A percentile compares a stretch with the other conserved stretches of the same genome.
Evolutionary conservation across 1,284 basidiomycete genomes (phyloP).

Genomic region (Rhodotorula glutinis): DNA sequence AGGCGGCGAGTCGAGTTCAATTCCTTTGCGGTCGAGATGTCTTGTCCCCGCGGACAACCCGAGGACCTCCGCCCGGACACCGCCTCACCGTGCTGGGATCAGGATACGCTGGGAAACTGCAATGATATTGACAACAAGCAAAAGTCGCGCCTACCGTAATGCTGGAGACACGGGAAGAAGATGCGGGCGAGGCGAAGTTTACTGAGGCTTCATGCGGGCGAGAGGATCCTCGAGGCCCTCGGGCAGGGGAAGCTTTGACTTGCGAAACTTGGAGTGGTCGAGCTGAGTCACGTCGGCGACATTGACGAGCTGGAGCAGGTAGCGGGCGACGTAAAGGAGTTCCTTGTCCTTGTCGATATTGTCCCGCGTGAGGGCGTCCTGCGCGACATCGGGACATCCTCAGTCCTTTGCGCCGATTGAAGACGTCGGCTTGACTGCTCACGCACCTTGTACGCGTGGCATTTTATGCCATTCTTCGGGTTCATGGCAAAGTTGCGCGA

Average conservation of each 20-base stretch:
- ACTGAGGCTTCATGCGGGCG: background rate
- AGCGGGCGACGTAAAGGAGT: constrained; percentile 36
- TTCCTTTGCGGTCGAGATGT: too few species aligned
- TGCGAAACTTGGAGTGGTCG: constrained; percentile 32
- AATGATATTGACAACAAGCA: background rate
- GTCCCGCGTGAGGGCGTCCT: constrained; percentile 16
- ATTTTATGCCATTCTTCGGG: constrained; percentile 39
- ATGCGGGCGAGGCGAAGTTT: too few species aligned
- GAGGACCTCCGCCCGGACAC: too few species aligned
- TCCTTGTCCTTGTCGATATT: constrained; percentile 32
- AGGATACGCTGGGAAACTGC: too few species aligned
- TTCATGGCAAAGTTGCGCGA: constrained; percentile 31
- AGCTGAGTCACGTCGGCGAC: constrained; percentile 21
- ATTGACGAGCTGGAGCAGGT: constrained; percentile 28
- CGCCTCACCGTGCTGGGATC: too few species aligned
- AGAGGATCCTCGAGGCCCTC: constrained; percentile 19
- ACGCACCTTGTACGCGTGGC: constrained; percentile 35
- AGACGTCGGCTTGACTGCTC: background rate
- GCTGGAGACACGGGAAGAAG: too few species aligned
- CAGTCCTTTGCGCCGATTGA: background rate
- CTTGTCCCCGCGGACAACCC: too few species aligned
- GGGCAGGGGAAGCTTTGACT: constrained; percentile 24
- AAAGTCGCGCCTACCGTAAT: background rate
- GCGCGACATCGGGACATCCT: background rate
- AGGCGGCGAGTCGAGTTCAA: too few species aligned